A percentile compares a stretch with the other conserved stretches of the same genome.
These are phyloP conservation scores for Phoenix dactylifera DNA, from an alignment of 176 grass and related monocot genomes.

Conservation along the genomic window DNA sequence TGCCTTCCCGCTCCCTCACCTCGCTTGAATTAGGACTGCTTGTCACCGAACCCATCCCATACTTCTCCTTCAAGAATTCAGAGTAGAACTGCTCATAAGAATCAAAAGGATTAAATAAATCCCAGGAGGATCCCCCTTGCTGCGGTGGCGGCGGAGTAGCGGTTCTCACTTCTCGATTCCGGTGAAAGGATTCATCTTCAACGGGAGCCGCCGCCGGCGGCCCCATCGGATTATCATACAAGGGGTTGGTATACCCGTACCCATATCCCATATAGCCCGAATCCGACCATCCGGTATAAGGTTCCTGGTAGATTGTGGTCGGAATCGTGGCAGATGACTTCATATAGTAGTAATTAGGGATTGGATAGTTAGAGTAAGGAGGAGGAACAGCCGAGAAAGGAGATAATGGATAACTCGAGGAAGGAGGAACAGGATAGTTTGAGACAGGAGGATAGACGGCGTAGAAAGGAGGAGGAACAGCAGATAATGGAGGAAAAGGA, in stretches of 20 bases:
- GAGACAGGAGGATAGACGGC: no score
- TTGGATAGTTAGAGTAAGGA: not conserved
- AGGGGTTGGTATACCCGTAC: constrained; percentile 39
- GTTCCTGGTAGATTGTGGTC: constrained; percentile 67
- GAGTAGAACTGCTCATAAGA: constrained; percentile 44
- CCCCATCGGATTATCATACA: constrained; percentile 26
- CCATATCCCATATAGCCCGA: constrained; percentile 28
- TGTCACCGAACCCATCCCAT: constrained; percentile 25
- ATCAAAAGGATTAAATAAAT: constrained; percentile 75
- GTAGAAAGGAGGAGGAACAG: not conserved
- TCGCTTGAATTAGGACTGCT: constrained; percentile 84
- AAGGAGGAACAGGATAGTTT: no score
- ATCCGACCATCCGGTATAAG: constrained; percentile 34
- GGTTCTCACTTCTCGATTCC: not conserved
- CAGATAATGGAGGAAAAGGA: constrained; percentile 20
- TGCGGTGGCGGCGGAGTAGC: constrained; percentile 26
- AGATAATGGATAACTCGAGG: no score
- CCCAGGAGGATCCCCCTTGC: constrained; percentile 48
- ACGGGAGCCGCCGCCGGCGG: not conserved
- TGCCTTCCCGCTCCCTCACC: constrained; percentile 80
- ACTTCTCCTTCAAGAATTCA: constrained; percentile 16
- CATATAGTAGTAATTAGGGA: constrained; percentile 68
- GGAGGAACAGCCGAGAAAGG: no score
- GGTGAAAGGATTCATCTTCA: constrained; percentile 5
- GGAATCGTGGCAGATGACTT: constrained; percentile 35